phyloP scores from a whole-genome alignment of 2,329 filamentous ascomycete genomes.

The Cladobotryum protrusum region DNA sequence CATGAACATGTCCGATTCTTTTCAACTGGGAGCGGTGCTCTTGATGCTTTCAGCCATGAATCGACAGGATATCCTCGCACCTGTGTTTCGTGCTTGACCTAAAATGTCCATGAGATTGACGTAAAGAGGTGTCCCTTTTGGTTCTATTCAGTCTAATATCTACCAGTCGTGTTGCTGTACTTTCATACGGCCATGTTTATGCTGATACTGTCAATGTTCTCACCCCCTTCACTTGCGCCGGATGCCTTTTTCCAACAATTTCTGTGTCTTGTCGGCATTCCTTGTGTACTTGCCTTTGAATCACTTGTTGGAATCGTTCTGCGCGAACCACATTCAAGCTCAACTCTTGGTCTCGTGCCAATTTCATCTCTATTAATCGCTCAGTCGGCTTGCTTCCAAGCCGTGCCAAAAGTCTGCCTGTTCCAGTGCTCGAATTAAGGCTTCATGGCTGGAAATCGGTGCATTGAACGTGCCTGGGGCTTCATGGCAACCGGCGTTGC shows the following conservation, averaged over 20 bases:
- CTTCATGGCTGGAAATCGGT: conserved; percentile 8
- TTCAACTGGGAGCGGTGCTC: neutral
- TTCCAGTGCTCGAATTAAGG: neutral
- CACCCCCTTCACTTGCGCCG: too few relatives aligned
- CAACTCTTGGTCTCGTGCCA: too few relatives aligned
- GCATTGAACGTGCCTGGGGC: conserved; percentile 23
- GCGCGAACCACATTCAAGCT: too few relatives aligned
- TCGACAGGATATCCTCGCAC: neutral
- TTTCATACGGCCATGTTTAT: too few relatives aligned
- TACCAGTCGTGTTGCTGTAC: neutral
- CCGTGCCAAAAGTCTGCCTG: too few relatives aligned
- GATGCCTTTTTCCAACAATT: too few relatives aligned
- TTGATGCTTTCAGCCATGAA: neutral
- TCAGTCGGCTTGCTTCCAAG: too few relatives aligned
- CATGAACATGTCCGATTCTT: neutral
- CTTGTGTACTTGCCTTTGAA: too few relatives aligned
- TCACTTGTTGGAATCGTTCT: too few relatives aligned
- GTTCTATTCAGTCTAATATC: neutral
- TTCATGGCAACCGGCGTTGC: conserved; percentile 22
- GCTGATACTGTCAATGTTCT: too few relatives aligned
- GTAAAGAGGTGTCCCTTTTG: neutral
- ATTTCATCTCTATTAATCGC: too few relatives aligned
- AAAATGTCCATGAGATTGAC: neutral
- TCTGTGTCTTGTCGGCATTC: too few relatives aligned
- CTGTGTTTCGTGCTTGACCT: conserved; percentile 2